Percentiles rank a stretch among this genome's conserved stretches.
These are phyloP conservation scores for Penicillium sp. DNA, from an alignment of 2,329 filamentous ascomycete genomes.

Conservation along the genomic window DNA sequence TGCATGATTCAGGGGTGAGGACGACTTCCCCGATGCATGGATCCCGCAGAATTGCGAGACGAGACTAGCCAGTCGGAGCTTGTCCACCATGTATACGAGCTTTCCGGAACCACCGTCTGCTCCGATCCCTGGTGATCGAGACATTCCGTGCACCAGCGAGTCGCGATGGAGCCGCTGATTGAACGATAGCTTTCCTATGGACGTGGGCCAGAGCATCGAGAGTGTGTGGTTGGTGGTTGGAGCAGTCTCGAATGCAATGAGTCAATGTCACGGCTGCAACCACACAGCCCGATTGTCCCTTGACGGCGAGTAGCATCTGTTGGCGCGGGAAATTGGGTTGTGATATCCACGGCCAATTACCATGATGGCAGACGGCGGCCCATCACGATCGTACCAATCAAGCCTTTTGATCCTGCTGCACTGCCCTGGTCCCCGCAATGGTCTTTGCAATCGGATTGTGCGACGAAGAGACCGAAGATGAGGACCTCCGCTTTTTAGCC, in stretches of 20 bases:
- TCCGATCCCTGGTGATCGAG: not conserved
- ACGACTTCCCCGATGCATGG: not conserved
- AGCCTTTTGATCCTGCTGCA: constrained; percentile 12
- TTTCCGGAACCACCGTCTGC: not conserved
- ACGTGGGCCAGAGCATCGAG: not conserved
- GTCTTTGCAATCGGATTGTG: constrained; percentile 8
- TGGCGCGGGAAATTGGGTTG: not conserved
- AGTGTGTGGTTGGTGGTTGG: too few relatives aligned
- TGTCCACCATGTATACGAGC: not conserved
- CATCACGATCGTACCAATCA: constrained; percentile 8
- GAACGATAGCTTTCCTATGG: not conserved
- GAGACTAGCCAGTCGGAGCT: not conserved
- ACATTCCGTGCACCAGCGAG: not conserved
- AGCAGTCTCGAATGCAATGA: too few relatives aligned
- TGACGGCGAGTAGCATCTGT: not conserved
- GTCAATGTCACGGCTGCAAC: too few relatives aligned
- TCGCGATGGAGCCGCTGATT: not conserved
- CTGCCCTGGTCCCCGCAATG: constrained; percentile 3
- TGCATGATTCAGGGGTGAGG: not conserved
- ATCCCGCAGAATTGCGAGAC: not conserved
- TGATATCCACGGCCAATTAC: too few relatives aligned
- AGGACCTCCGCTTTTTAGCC: constrained; percentile 7
- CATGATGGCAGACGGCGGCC: not conserved
- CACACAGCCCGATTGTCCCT: too few relatives aligned
- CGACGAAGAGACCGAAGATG: not conserved